A percentile compares a stretch with the other conserved stretches of the same genome.
Evolutionary conservation across 768 basidiomycete species (phyloP).

Genomic region (Austroboletus festivus): DNA sequence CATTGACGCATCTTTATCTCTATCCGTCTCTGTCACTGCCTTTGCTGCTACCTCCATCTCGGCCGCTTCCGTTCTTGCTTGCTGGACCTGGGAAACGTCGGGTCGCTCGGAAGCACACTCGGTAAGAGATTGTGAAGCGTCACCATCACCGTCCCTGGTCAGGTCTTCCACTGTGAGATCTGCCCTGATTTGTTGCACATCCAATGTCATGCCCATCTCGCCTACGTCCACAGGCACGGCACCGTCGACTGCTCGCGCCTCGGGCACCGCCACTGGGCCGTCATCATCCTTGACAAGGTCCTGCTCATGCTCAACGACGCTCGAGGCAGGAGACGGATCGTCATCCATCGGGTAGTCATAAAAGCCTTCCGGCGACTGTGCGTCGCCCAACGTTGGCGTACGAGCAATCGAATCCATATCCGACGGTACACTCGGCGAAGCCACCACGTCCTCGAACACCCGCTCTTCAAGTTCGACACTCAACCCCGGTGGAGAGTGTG

Average conservation of each 20-base stretch:
- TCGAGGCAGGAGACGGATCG: constrained; percentile 29
- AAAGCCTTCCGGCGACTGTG: constrained; percentile 24
- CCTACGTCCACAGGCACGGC: not conserved
- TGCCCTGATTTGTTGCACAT: not conserved
- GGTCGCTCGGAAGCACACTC: not conserved
- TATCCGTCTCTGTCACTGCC: constrained; percentile 3
- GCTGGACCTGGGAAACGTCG: constrained; percentile 1
- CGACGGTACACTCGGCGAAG: constrained; percentile 25
- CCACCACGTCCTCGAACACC: constrained; percentile 14
- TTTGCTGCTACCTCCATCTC: not conserved
- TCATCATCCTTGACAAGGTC: constrained; percentile 19
- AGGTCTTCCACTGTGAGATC: not conserved
- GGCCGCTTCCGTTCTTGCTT: no score
- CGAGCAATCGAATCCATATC: constrained; percentile 26
- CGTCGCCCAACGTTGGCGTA: constrained; percentile 20
- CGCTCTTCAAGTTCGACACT: no score
- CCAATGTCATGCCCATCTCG: not conserved
- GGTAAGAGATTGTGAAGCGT: not conserved
- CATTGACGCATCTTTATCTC: no score
- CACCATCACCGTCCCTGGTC: not conserved
- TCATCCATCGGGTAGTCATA: constrained; percentile 23
- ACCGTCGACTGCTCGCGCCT: not conserved
- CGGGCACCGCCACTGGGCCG: not conserved
- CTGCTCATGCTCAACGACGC: constrained; percentile 24
- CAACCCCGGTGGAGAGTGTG: constrained; percentile 13